Evolutionary conservation across 1,284 basidiomycete genomes (phyloP).

Genomic region (Taiwanofungus camphoratus): DNA sequence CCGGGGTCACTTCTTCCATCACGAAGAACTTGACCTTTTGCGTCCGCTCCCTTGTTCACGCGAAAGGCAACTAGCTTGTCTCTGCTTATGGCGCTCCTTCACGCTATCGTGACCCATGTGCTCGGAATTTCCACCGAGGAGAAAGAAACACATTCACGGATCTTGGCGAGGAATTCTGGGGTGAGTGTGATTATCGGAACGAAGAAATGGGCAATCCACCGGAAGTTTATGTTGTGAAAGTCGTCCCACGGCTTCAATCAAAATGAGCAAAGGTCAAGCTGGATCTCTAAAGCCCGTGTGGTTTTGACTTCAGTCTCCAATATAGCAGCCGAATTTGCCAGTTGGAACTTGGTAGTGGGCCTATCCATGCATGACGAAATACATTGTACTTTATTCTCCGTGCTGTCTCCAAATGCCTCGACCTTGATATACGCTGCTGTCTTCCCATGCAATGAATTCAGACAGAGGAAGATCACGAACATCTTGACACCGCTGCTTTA

Average conservation of each 20-base stretch:
- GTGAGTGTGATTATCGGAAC: not conserved
- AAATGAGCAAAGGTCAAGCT: no score
- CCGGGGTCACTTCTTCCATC: not conserved
- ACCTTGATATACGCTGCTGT: no score
- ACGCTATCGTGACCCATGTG: not conserved
- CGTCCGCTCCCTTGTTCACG: conserved; percentile 1
- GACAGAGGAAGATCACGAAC: no score
- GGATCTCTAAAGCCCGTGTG: no score
- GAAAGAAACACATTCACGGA: not conserved
- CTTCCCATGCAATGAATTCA: no score
- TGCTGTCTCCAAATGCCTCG: no score
- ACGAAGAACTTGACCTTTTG: not conserved
- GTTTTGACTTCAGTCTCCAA: no score
- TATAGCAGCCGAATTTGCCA: no score
- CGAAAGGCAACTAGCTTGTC: conserved; percentile 1
- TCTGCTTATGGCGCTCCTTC: not conserved
- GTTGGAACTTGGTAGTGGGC: no score
- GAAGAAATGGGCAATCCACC: not conserved
- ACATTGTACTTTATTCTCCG: no score
- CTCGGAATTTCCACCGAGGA: not conserved
- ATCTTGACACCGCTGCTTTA: no score
- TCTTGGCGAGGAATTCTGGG: not conserved
- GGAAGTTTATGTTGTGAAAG: not conserved
- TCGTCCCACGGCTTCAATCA: not conserved
- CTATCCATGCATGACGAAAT: no score